A percentile compares a stretch with the other conserved stretches of the same genome.
Evolutionary conservation across 306 rosid species (phyloP).

Genomic region (Sesbania bispinosa): DNA sequence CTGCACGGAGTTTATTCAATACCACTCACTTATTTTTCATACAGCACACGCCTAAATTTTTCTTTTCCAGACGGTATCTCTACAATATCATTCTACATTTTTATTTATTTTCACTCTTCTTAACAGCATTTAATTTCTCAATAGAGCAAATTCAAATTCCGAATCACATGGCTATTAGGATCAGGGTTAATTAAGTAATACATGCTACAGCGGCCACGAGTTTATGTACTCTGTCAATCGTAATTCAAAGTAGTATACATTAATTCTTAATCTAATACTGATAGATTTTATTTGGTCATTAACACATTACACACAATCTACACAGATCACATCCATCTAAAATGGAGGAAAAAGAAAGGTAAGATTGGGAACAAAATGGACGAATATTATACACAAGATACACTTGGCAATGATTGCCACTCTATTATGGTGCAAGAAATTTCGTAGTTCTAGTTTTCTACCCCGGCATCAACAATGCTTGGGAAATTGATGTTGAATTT

Average conservation of each 20-base stretch:
- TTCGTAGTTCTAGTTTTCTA: conserved; percentile 56
- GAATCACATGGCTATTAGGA: neutral
- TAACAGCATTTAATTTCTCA: neutral
- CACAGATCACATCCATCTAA: conserved; percentile 24
- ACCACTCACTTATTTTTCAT: too few relatives aligned
- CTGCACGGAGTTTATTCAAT: too few relatives aligned
- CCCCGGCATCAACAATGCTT: conserved; percentile 40
- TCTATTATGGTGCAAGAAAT: conserved; percentile 31
- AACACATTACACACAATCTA: conserved; percentile 16
- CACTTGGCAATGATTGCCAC: conserved; percentile 3
- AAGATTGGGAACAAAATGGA: neutral
- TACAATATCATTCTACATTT: neutral
- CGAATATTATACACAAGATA: conserved; percentile 23
- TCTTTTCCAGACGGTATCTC: neutral
- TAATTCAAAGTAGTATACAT: neutral
- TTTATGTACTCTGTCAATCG: neutral
- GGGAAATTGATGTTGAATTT: conserved; percentile 65
- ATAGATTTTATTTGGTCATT: neutral
- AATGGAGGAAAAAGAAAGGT: neutral
- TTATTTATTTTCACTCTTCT: too few relatives aligned
- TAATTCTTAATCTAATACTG: neutral
- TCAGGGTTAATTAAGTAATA: neutral
- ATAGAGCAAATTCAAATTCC: neutral
- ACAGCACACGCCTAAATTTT: neutral
- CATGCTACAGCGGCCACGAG: neutral